Evolutionary conservation across 768 basidiomycete genomes (phyloP).

Genomic region (Suillus fuscotomentosus): DNA sequence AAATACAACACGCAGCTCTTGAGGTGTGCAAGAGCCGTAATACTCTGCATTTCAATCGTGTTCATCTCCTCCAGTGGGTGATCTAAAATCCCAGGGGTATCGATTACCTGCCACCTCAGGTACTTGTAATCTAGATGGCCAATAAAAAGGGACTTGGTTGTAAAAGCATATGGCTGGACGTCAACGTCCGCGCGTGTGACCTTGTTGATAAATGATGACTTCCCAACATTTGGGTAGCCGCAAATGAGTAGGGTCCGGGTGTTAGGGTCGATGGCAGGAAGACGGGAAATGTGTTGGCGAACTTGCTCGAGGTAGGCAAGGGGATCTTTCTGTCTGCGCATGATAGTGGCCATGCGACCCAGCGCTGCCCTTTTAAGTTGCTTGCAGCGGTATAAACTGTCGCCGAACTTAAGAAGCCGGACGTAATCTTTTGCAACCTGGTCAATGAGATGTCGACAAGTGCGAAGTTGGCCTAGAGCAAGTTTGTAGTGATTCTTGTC

Average conservation of each 20-base stretch:
- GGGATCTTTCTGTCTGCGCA: slow-evolving; percentile 98
- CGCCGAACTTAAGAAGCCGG: slow-evolving; percentile 95
- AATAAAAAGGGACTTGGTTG: slow-evolving; percentile 97
- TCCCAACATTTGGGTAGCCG: slow-evolving; percentile 99
- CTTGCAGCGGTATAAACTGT: slow-evolving; percentile 96
- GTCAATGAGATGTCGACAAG: slow-evolving; percentile 93
- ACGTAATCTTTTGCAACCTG: slow-evolving; percentile 97
- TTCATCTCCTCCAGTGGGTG: slow-evolving; percentile 99
- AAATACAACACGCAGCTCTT: slow-evolving; percentile 95
- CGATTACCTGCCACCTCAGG: slow-evolving; percentile 99
- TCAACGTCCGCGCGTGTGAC: slow-evolving; percentile 99
- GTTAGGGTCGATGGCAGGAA: slow-evolving; percentile 97
- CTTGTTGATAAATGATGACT: slow-evolving; percentile 99
- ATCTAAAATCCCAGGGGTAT: slow-evolving; percentile 97
- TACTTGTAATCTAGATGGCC: slow-evolving; percentile 99
- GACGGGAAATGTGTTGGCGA: slow-evolving; percentile 97
- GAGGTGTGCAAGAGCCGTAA: slow-evolving; percentile 95
- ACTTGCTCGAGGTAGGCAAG: slow-evolving; percentile 99
- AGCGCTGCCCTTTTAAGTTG: slow-evolving; percentile 97
- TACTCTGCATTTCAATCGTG: slow-evolving; percentile 99
- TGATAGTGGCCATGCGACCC: slow-evolving; percentile 99
- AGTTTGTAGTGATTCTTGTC: slow-evolving; percentile 99
- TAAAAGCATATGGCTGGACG: slow-evolving; percentile 99
- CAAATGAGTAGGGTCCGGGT: slow-evolving; percentile 97
- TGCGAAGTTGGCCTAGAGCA: slow-evolving; percentile 94